These are phyloP conservation scores for Colletotrichum sidae DNA, from an alignment of 2,329 filamentous ascomycete genomes.

Conservation along the genomic window DNA sequence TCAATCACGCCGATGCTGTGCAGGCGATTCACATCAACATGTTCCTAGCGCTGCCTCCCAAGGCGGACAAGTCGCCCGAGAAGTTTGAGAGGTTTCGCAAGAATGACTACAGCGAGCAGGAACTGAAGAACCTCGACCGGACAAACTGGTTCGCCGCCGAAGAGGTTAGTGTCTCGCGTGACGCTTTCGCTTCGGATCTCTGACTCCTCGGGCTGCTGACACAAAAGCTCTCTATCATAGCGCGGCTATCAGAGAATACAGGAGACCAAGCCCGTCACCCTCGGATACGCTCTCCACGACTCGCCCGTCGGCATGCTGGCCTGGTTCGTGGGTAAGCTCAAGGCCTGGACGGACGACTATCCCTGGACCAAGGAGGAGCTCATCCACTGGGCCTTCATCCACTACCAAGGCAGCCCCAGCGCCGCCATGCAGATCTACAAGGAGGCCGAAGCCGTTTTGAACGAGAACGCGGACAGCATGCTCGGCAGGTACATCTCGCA, in stretches of 20 bases:
- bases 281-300: conserved; percentile 42
- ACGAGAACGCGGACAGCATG: too few relatives aligned
- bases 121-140: too few relatives aligned
- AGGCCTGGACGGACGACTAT: conserved; percentile 43
- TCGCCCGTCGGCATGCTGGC: conserved; percentile 43
- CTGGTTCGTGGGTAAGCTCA: conserved; percentile 23
- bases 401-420: conserved; percentile 20
- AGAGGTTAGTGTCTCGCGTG: too few relatives aligned
- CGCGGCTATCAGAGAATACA: conserved; percentile 14
- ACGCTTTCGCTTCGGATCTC: too few relatives aligned
- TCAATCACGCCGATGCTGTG: too few relatives aligned
- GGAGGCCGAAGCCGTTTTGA: background rate
- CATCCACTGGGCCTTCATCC: conserved; percentile 40
- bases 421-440: conserved; percentile 33
- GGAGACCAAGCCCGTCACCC: conserved; percentile 11
- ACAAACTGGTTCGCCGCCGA: too few relatives aligned
- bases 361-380: conserved; percentile 35
- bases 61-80: too few relatives aligned
- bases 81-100: too few relatives aligned
- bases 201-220: background rate
- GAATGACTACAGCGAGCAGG: too few relatives aligned
- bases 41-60: too few relatives aligned
- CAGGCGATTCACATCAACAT: too few relatives aligned
- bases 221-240: conserved; percentile 6
- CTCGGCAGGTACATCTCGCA: too few relatives aligned